Percentiles rank a stretch among this genome's conserved stretches.
Evolutionary conservation across 2,329 filamentous ascomycete genomes (phyloP).

Genomic region (Geosmithia flava): DNA sequence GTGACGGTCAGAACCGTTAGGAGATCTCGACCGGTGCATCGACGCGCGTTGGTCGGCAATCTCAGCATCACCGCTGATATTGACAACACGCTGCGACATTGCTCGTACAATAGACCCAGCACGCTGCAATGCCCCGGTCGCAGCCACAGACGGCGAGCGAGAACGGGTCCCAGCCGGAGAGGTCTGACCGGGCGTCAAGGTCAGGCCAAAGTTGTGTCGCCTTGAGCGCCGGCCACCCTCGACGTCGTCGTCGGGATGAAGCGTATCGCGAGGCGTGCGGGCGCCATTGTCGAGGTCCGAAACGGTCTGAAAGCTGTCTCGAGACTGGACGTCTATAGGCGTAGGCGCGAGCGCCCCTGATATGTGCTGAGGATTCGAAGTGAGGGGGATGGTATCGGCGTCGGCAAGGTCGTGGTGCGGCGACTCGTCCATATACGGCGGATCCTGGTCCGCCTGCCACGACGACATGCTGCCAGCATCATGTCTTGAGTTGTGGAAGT

Average conservation of each 20-base stretch:
- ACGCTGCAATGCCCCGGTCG: conserved; percentile 50
- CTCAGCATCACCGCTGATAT: conserved; percentile 87
- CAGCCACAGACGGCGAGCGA: conserved; percentile 14
- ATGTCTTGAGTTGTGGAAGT: conserved; percentile 9
- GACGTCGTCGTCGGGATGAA: conserved; percentile 34
- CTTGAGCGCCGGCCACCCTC: conserved; percentile 45
- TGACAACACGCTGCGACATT: conserved; percentile 96
- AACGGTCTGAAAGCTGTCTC: conserved; percentile 46
- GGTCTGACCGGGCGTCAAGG: conserved; percentile 37
- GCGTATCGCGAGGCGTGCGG: conserved; percentile 38
- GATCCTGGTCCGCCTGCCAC: conserved; percentile 3
- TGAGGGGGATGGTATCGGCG: conserved; percentile 47
- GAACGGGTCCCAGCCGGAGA: conserved; percentile 37
- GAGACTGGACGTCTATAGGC: conserved; percentile 24
- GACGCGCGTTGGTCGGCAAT: conserved; percentile 61
- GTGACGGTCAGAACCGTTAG: conserved; percentile 27
- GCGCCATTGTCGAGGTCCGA: conserved; percentile 44
- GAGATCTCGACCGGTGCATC: conserved; percentile 45
- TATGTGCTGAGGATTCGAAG: conserved; percentile 41
- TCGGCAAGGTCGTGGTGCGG: conserved; percentile 28
- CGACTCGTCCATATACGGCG: conserved; percentile 20
- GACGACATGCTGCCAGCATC: background rate
- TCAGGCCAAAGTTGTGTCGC: conserved; percentile 44
- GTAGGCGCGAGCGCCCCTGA: conserved; percentile 32
- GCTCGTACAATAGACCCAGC: conserved; percentile 67